A percentile compares a stretch with the other conserved stretches of the same genome.
Evolutionary conservation across 768 basidiomycete species (phyloP).

Genomic region (Boletus reticulatus): DNA sequence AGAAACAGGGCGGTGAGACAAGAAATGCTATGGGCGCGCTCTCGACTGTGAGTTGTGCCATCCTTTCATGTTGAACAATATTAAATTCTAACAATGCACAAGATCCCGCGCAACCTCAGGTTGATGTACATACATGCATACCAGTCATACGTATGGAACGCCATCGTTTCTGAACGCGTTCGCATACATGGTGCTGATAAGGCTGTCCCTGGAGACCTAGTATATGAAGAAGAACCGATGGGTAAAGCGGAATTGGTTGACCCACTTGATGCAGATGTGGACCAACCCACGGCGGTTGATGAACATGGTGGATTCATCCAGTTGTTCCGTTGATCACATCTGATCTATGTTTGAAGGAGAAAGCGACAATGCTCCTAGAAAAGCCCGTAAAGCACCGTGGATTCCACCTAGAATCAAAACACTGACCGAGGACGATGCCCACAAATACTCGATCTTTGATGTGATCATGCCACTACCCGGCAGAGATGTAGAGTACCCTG

Average conservation of each 20-base stretch:
- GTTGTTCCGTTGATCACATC: not conserved
- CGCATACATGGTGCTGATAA: constrained; percentile 68
- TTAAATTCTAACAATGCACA: not conserved
- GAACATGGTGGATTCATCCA: constrained; percentile 30
- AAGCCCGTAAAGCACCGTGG: constrained; percentile 43
- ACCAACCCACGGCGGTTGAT: constrained; percentile 32
- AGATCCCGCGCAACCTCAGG: constrained; percentile 95
- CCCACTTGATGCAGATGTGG: constrained; percentile 26
- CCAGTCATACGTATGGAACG: constrained; percentile 98
- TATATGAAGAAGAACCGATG: constrained; percentile 53
- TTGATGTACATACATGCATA: constrained; percentile 99
- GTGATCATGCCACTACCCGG: constrained; percentile 98
- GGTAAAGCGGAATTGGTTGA: constrained; percentile 29
- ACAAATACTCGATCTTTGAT: constrained; percentile 87
- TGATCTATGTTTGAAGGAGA: constrained; percentile 19
- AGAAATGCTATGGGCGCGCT: constrained; percentile 86
- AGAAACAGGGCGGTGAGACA: constrained; percentile 74
- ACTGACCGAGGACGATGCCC: constrained; percentile 72
- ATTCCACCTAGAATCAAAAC: constrained; percentile 71
- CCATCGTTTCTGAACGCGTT: constrained; percentile 92
- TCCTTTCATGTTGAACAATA: not conserved
- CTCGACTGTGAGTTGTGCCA: constrained; percentile 57
- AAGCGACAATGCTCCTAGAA: constrained; percentile 16
- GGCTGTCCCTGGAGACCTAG: constrained; percentile 87
- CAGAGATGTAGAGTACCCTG: constrained; percentile 90